phyloP scores from a whole-genome alignment of 2,329 filamentous ascomycete species.

The Aspergillus phoenicis region DNA sequence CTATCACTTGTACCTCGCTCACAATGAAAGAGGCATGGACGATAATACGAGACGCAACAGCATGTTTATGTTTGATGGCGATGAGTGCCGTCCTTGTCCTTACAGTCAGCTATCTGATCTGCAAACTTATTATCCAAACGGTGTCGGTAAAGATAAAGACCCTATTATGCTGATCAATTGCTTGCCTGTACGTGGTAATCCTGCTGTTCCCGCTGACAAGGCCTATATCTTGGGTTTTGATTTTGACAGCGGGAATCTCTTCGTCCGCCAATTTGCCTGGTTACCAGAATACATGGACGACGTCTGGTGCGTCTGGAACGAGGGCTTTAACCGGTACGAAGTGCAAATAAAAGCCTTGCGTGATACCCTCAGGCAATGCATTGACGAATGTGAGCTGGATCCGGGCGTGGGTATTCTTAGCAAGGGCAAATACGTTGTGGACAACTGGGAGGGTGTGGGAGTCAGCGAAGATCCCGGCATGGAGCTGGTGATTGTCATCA shows the following conservation, averaged over 20 bases:
- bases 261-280: constrained; percentile 31
- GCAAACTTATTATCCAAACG: constrained; percentile 11
- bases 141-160: constrained; percentile 12
- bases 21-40: constrained; percentile 27
- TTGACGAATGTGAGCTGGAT: constrained; percentile 19
- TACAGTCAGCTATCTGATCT: constrained; percentile 27
- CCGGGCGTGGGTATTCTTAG: constrained; percentile 30
- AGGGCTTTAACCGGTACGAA: constrained; percentile 28
- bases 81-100: constrained; percentile 27
- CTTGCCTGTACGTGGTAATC: constrained; percentile 28
- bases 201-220: neutral
- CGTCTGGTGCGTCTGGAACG: constrained; percentile 31
- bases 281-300: constrained; percentile 27
- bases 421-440: constrained; percentile 17
- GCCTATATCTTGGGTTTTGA: constrained; percentile 35
- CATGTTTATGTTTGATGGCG: constrained; percentile 29
- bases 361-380: constrained; percentile 24
- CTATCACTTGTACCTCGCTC: constrained; percentile 35
- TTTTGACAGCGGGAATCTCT: constrained; percentile 21
- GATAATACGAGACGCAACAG: constrained; percentile 20
- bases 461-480: constrained; percentile 31
- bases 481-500: constrained; percentile 35
- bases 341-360: constrained; percentile 26
- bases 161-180: constrained; percentile 26
- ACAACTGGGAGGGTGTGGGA: constrained; percentile 18